phyloP scores from a whole-genome alignment of 2,329 filamentous ascomycete species.

The Colletotrichum tabaci region DNA sequence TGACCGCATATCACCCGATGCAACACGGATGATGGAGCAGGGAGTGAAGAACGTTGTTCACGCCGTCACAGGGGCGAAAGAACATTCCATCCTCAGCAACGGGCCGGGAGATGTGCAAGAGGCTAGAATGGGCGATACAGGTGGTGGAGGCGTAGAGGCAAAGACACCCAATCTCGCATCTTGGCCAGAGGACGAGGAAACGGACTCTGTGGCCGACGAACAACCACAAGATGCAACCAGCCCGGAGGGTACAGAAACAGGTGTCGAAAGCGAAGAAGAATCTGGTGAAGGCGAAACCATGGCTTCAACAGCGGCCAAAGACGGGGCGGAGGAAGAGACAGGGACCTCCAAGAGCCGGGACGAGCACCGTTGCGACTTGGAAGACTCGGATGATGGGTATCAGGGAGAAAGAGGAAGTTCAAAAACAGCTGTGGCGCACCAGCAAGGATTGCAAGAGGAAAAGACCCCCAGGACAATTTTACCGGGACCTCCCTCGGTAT shows the following conservation, averaged over 20 bases:
- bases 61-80: not conserved
- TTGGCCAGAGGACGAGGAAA: not conserved
- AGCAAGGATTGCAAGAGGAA: too few species aligned
- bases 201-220: not conserved
- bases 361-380: not conserved
- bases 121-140: not conserved
- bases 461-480: not conserved
- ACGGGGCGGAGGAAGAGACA: not conserved
- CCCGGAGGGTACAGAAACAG: not conserved
- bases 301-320: not conserved
- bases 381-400: not conserved
- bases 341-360: not conserved
- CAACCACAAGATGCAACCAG: not conserved
- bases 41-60: not conserved
- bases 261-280: not conserved
- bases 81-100: not conserved
- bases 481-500: not conserved
- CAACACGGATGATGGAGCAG: not conserved
- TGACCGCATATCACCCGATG: not conserved
- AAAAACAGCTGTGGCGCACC: too few species aligned
- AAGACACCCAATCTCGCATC: not conserved
- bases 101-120: not conserved
- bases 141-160: not conserved
- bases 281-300: not conserved
- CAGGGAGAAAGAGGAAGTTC: not conserved